Base-by-base conservation (phyloP, 2,329 filamentous ascomycete species). In the Aspergillus amoenus region DNA sequence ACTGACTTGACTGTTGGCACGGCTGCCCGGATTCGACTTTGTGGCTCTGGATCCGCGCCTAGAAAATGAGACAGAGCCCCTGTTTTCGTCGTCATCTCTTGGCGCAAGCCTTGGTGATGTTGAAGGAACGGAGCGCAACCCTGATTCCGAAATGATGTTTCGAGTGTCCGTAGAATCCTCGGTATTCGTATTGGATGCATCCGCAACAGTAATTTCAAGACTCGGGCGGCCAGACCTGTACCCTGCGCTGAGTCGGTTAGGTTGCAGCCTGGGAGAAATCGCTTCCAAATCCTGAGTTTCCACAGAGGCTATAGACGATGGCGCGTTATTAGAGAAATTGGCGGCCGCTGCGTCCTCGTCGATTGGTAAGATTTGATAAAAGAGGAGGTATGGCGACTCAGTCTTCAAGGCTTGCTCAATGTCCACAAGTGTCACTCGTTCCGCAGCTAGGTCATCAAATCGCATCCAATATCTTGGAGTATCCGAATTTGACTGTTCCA, bases 361-460 rank as follows among this genome's bases (percentile, higher is more conserved):
- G 67, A 95, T 91, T 0, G 93, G 93, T 30, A 95, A 84, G 41
- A 97, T 90, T 72, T 97, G 93, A 69, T 97, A 99, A 73, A 97
- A 97, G 0, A 99, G 80, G 6, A 97, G 82, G 71, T 97, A 97
- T 0, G 94, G 93, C 72, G 91, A 95, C 72, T 97, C 93, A n/a
- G 88, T 83, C 64, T 85, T 88, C 49, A 97, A 77, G 0, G 90
- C 88, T 64, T 88, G 77, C 60, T 90, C 87, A 61, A 97, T 88
- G 66, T 95, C 85, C 48, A 97, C 87, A 54, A 88, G 82, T 0
- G 81, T 82, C 3, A 97, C 88, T 24, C 93, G 85, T 55, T 87
- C 82, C 37, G 83, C 79, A 1, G 85, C 78, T n/a, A 97, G 79
- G 70, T 99, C 94, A 69, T 99, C 94, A 66, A 96, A 97, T 39